Conservation (phyloP, 768 basidiomycete genomes). For the Hygrophorus pudorinus region DNA sequence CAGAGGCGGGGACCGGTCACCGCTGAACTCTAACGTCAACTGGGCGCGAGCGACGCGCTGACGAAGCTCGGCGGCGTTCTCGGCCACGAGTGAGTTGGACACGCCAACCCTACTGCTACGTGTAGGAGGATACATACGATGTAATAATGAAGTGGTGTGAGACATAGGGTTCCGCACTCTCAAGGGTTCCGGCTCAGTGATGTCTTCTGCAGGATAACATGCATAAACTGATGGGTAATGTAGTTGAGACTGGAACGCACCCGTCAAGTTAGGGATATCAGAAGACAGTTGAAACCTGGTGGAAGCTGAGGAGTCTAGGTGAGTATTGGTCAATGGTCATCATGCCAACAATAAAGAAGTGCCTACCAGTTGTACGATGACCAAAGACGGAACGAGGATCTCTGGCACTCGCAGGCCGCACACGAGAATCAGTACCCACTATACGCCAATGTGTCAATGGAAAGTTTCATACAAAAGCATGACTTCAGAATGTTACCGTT, state of each 20-base stretch:
- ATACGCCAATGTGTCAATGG: too few species aligned
- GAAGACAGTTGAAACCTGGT: neutral
- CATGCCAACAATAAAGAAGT: neutral
- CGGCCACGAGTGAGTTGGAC: constrained; percentile 31
- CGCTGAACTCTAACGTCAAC: constrained; percentile 6
- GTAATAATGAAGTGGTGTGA: neutral
- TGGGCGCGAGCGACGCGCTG: constrained; percentile 27
- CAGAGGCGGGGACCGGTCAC: too few species aligned
- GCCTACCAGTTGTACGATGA: too few species aligned
- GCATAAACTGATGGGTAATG: neutral
- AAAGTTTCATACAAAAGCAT: too few species aligned
- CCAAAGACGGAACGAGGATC: too few species aligned
- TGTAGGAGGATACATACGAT: constrained; percentile 11
- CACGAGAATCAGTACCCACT: too few species aligned
- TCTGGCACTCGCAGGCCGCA: too few species aligned
- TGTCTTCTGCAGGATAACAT: neutral
- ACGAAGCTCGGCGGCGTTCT: constrained; percentile 34
- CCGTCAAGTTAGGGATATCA: neutral
- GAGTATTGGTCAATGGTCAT: neutral
- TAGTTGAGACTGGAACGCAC: neutral
- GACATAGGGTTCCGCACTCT: too few species aligned
- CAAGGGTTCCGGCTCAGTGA: too few species aligned
- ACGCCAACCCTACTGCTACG: constrained; percentile 20
- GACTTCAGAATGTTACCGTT: too few species aligned
- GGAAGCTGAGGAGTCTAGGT: neutral